phyloP scores from a whole-genome alignment of 2,329 filamentous ascomycete species.

The Catunica adiposa region DNA sequence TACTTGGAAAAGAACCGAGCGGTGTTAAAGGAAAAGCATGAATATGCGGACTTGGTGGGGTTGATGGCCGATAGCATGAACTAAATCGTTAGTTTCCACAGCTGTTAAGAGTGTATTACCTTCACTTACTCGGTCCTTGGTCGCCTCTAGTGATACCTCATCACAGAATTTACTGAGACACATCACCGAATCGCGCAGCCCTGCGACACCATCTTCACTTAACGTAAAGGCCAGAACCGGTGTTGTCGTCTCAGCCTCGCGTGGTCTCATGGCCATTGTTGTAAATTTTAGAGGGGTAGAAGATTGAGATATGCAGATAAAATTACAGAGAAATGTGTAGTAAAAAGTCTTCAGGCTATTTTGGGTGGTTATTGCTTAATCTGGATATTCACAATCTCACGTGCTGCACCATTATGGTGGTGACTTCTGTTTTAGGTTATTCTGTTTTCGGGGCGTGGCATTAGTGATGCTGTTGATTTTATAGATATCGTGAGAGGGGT shows the following conservation, averaged over 20 bases:
- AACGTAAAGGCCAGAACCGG: constrained; percentile 55
- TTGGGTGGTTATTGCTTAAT: background rate
- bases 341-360: background rate
- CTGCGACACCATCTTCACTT: constrained; percentile 53
- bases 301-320: background rate
- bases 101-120: background rate
- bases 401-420: background rate
- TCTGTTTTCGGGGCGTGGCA: background rate
- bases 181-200: constrained; percentile 54
- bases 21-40: constrained; percentile 50
- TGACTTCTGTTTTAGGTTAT: background rate
- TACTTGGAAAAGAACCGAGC: constrained; percentile 59
- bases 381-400: background rate
- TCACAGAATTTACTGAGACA: constrained; percentile 70
- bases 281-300: background rate
- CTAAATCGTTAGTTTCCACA: constrained; percentile 27
- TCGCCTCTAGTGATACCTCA: constrained; percentile 57
- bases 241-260: background rate
- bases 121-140: constrained; percentile 42
- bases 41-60: constrained; percentile 65
- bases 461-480: background rate
- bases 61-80: constrained; percentile 61
- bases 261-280: background rate
- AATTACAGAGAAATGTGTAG: background rate
- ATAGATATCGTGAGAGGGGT: too few species aligned